Evolutionary conservation across 345 rosid species (phyloP).

Genomic region (Balakata baccata): DNA sequence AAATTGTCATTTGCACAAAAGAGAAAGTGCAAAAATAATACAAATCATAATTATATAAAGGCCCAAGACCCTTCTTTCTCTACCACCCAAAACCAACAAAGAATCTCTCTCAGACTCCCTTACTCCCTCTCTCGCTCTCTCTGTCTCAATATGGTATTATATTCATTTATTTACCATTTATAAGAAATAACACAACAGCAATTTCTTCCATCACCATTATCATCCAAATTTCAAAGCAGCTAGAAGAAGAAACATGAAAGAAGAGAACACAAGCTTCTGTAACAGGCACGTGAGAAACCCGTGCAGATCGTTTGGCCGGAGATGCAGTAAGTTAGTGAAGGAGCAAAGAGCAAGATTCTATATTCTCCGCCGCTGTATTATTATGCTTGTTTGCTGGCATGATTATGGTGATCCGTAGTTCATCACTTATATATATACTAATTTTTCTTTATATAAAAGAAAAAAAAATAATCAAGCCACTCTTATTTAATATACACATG

Average conservation of each 20-base stretch:
- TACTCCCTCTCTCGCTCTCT: not conserved
- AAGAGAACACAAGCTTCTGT: slow-evolving; percentile 19
- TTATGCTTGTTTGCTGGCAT: slow-evolving; percentile 64
- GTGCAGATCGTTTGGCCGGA: slow-evolving; percentile 39
- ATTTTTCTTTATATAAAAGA: not conserved
- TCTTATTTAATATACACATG: not conserved
- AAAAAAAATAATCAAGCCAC: no score
- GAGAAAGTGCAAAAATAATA: no score
- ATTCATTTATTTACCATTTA: no score
- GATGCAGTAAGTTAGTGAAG: slow-evolving; percentile 47
- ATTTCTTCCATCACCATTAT: not conserved
- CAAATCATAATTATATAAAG: slow-evolving; percentile 34
- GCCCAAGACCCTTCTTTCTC: slow-evolving; percentile 18
- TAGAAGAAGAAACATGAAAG: not conserved
- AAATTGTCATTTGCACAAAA: slow-evolving; percentile 10
- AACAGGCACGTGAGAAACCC: slow-evolving; percentile 30
- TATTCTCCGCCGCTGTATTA: slow-evolving; percentile 58
- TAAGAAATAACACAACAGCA: not conserved
- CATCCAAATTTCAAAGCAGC: not conserved
- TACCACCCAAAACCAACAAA: slow-evolving; percentile 14
- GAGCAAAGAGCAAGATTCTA: slow-evolving; percentile 59
- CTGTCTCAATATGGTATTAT: not conserved
- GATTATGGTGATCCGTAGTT: slow-evolving; percentile 32
- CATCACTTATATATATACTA: not conserved
- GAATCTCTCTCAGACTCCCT: slow-evolving; percentile 1